Evolutionary conservation across 192 early-diverging fungal genomes (phyloP).

Genomic region (Irineochytrium annulatum): DNA sequence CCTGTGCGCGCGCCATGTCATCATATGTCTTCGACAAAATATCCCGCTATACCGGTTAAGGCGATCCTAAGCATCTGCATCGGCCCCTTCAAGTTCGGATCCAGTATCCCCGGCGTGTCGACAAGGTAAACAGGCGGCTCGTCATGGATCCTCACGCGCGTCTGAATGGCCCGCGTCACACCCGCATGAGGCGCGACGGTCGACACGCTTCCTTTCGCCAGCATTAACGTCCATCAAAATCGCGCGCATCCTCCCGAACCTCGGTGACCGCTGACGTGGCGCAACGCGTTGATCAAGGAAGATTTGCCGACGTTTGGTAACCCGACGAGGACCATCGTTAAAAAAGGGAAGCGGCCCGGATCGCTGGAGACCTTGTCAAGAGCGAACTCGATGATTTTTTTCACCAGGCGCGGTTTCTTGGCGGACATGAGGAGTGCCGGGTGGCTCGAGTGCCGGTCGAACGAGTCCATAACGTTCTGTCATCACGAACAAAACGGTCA

Average conservation of each 20-base stretch:
- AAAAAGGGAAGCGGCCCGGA: constrained; percentile 2
- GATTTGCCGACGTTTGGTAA: constrained; percentile 98
- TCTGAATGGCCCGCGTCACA: constrained; percentile 73
- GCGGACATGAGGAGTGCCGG: constrained; percentile 64
- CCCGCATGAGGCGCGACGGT: constrained; percentile 82
- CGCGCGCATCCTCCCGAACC: constrained; percentile 30
- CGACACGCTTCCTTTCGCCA: constrained; percentile 64
- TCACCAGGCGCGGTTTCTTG: constrained; percentile 53
- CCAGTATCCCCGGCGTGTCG: constrained; percentile 71
- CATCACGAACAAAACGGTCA: background rate
- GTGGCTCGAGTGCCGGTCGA: constrained; percentile 46
- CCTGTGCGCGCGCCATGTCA: constrained; percentile 17
- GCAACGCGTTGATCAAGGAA: constrained; percentile 82
- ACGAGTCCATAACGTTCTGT: constrained; percentile 12
- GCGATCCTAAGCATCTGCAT: constrained; percentile 83
- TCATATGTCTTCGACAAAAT: background rate
- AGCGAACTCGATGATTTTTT: constrained; percentile 64
- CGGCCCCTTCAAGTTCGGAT: constrained; percentile 80
- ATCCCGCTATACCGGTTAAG: constrained; percentile 55
- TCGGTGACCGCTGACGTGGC: constrained; percentile 69
- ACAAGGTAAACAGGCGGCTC: constrained; percentile 87
- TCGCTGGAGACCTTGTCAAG: constrained; percentile 33
- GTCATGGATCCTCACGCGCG: constrained; percentile 78
- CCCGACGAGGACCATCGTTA: constrained; percentile 81
- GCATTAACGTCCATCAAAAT: background rate